Base-by-base conservation (phyloP, 2,329 filamentous ascomycete species). In the Chalara sp. region DNA sequence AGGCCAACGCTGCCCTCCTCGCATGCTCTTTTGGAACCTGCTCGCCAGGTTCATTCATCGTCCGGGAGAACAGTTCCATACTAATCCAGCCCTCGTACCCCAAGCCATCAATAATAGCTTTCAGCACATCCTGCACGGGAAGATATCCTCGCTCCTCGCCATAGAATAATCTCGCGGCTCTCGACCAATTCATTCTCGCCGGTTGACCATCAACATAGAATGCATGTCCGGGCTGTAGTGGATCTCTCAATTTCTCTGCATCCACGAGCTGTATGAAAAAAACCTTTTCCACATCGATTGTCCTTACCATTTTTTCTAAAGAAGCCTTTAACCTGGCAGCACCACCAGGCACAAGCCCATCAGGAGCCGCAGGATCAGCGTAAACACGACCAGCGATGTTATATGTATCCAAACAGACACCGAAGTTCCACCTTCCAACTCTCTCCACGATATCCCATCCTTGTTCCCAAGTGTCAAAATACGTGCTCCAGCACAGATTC, bases 261-360 rank as follows among this genome's bases (percentile, higher is more conserved):
- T 91, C 86, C 5, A 87, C 86, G 5, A 91, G 76, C 63, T 91
- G 87, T 1, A 91, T 73, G 59, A 86, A 87, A 59, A 89, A 87
- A 0, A 91, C 74, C 64, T 86, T 88, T 21, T 21, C 21, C 42
- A 69, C 65, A 54, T 88, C 79, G 6, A 89, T 48, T 5, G 39
- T 53, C 21, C 53, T 49, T 6, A 55, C 50, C 40, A 60, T 45
- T 31, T 53, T 44, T 28, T 44, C 52, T 33, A 59, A 40, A 29
- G 52, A 56, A 13, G 69, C 68, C 8, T 68, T 63, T 1, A 86
- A 71, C 1, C 74, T 79, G 2, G 85, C 79, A 6, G 79, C 83
- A 53, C 79, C 72, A 0, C 67, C 56, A 21, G 21, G 21, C 0
- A 70, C 78, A 56, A 73, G 74, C 3, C 84, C 79, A 0, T 70